Base-by-base conservation (phyloP, 306 rosid species). In the Fragaria ananassa region DNA sequence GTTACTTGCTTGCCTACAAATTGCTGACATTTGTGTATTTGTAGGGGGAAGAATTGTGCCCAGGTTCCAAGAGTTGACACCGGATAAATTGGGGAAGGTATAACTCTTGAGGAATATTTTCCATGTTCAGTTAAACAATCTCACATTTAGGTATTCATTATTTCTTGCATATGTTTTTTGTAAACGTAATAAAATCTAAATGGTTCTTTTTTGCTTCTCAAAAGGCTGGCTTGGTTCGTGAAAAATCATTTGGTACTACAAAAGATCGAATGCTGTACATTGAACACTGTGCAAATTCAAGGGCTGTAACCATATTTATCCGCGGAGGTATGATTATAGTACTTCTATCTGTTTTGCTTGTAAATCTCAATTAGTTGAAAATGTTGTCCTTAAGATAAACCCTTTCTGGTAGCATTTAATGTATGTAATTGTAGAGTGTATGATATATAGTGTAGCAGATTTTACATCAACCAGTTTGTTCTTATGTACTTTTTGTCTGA, bases 1-100 rank as follows among this genome's bases (percentile, higher is more conserved):
- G 2, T 70, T 35, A 68, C 41, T 58, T 14, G n/a, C 68, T 21
- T 25, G 14, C 72, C n/a, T 53, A 44, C 70, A 44, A 70, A 65
- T 13, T 64, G 21, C 67, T 74, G 27, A 68, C 81, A 51, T 65
- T 31, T 57, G 45, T 86, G 68, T 81, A 25, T 78, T 76, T 82
- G 46, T 77, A 96, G 99, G 99, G 76, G 99, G 99, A 81, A 93
- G 99, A 83, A 96, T 96, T 47, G 99, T 96, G 75, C 99, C 98
- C 6, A 88, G 99, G 86, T 96, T 96, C 85, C 99, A 96, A 81
- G 99, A 96, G 81, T 78, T 96, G 87, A 87, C 96, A 68, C 71
- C 98, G 18, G 98, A 96, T 54, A 92, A 96, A 77, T 81, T 96
- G 76, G 99, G 99, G 78, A 93, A 86, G 97, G 99, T 93, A 87